Base-by-base conservation (phyloP, 2,329 filamentous ascomycete species). In the Fusarium nematophilum region DNA sequence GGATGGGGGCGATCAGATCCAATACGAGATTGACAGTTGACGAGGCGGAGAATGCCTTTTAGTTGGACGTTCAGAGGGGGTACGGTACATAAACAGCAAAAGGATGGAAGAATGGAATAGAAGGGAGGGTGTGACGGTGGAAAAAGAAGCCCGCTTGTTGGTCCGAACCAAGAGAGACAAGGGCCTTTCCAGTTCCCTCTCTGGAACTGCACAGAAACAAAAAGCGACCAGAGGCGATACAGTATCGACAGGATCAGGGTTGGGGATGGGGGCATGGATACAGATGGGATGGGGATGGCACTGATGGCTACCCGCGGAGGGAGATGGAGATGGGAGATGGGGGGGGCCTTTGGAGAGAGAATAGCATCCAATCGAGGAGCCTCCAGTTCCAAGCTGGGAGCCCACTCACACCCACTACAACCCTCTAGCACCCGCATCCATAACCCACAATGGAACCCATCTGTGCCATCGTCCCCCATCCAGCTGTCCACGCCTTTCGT, bases 251-350 rank as follows among this genome's bases (percentile, higher is more conserved):
- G 37, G 53, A 59, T 63, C 42, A 56, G 50, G 45, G 45, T 54
- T 51, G 49, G 56, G 59, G 59, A 46, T 63, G 62, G 55, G 55
- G 62, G 59, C 59, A 62, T 62, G 54, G 59, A n/a, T n/a, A n/a
- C n/a, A 57, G 59, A 62, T 63, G 53, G 40, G 34, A 61, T 61
- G 58, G 58, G 57, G 39, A 55, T 61, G 40, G 21, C 21, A 21
- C 21, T 21, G 40, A n/a, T n/a, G n/a, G n/a, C 56, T 61, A 47
- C 23, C 23, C 45, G 25, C 29, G 38, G 31, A 45, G 23, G 21
- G 21, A n/a, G n/a, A 21, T 21, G 21, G 21, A 6, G 6, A n/a
- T n/a, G 21, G 21, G 17, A 51, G 27, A 49, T 43, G 50, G 37
- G 27, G 51, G 40, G 25, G 38, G 27, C 23, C 53, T 18, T 17